A percentile compares a stretch with the other conserved stretches of the same genome.
Evolutionary conservation across 2,329 filamentous ascomycete genomes (phyloP).

Genomic region (Penicillium crustosum): DNA sequence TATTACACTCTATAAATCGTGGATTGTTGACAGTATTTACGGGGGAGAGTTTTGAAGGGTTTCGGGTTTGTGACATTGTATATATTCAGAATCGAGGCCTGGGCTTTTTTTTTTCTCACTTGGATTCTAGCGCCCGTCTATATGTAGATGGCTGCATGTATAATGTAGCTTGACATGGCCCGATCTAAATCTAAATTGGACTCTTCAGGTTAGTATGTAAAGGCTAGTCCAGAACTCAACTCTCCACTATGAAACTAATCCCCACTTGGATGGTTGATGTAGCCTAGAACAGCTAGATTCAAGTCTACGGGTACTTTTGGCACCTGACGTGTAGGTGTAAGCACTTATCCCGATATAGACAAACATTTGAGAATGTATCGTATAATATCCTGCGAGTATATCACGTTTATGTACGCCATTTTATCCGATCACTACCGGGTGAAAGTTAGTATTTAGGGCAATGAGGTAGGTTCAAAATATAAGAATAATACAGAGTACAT

Average conservation of each 20-base stretch:
- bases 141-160: not conserved
- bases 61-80: not conserved
- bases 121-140: not conserved
- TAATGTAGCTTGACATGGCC: not conserved
- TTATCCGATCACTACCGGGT: not conserved
- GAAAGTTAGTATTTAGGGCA: not conserved
- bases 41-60: not conserved
- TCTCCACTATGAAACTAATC: not conserved
- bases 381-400: conserved; percentile 2
- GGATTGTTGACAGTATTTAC: not conserved
- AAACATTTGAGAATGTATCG: not conserved
- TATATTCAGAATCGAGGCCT: not conserved
- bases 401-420: conserved; percentile 6
- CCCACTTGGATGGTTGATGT: not conserved
- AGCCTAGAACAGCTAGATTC: not conserved
- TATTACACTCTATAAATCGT: not conserved
- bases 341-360: conserved; percentile 8
- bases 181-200: not conserved
- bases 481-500: no score
- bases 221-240: conserved; percentile 1
- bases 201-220: not conserved
- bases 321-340: conserved; percentile 10
- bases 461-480: not conserved
- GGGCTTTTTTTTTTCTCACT: not conserved
- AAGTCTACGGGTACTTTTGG: conserved; percentile 8